These are phyloP conservation scores for Colletotrichum shisoi DNA, from an alignment of 2,329 filamentous ascomycete genomes.

Conservation along the genomic window DNA sequence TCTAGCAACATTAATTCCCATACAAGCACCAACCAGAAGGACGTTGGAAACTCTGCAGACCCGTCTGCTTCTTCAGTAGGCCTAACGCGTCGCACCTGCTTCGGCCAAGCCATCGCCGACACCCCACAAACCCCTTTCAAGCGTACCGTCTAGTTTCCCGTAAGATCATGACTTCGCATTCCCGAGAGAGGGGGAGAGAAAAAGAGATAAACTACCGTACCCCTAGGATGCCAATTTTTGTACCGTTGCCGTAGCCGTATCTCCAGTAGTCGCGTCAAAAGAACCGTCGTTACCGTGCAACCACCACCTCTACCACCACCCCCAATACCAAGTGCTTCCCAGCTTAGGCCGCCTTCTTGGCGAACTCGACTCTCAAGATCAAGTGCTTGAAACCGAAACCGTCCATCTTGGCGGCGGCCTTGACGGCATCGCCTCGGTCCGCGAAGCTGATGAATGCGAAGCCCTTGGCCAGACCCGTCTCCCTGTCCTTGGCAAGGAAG, in stretches of 20 bases:
- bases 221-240: slow-evolving; percentile 37
- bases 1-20: background rate
- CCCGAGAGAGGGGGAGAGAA: slow-evolving; percentile 25
- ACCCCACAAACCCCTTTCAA: background rate
- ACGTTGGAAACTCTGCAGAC: background rate
- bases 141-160: slow-evolving; percentile 14
- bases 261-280: slow-evolving; percentile 37
- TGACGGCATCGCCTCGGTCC: slow-evolving; percentile 86
- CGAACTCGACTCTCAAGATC: slow-evolving; percentile 86
- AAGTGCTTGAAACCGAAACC: slow-evolving; percentile 90
- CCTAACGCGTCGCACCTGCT: background rate
- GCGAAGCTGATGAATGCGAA: slow-evolving; percentile 99
- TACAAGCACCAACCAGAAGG: too few relatives aligned
- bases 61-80: background rate
- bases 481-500: slow-evolving; percentile 96
- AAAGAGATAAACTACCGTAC: slow-evolving; percentile 35
- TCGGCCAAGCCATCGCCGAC: background rate
- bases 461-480: slow-evolving; percentile 95
- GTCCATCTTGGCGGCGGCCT: slow-evolving; percentile 97
- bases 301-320: background rate
- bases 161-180: slow-evolving; percentile 37
- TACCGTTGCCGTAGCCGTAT: slow-evolving; percentile 38
- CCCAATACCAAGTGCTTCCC: background rate
- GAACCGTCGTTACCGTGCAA: slow-evolving; percentile 27
- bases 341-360: slow-evolving; percentile 70